Evolutionary conservation across 2,329 filamentous ascomycete genomes (phyloP).

Genomic region (Stagonosporopsis vannaccii): DNA sequence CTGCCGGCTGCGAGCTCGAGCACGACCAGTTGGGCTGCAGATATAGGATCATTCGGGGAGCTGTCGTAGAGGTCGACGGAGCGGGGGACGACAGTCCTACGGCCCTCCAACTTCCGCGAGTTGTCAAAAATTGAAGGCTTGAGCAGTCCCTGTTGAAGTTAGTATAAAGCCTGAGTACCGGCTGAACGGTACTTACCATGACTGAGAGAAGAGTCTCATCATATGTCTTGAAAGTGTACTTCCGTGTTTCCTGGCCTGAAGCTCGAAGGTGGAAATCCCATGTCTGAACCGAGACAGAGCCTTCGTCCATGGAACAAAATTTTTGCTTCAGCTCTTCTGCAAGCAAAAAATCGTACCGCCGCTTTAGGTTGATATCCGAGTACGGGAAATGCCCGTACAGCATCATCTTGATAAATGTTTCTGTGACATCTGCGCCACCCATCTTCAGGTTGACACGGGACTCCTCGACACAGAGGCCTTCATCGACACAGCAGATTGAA

Average conservation of each 20-base stretch:
- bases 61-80: constrained; percentile 95
- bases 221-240: constrained; percentile 96
- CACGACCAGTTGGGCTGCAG: constrained; percentile 78
- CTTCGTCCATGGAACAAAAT: constrained; percentile 89
- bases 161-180: constrained; percentile 3
- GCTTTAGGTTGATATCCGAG: constrained; percentile 86
- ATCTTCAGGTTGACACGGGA: constrained; percentile 95
- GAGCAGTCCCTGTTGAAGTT: constrained; percentile 72
- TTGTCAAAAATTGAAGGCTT: constrained; percentile 88
- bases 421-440: constrained; percentile 90
- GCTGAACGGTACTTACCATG: constrained; percentile 60
- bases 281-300: constrained; percentile 85
- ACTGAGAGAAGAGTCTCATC: constrained; percentile 94
- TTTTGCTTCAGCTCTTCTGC: constrained; percentile 96
- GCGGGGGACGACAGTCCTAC: constrained; percentile 81
- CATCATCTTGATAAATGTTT: constrained; percentile 98
- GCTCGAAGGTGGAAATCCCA: constrained; percentile 91
- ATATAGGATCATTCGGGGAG: constrained; percentile 88
- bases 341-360: constrained; percentile 89
- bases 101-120: constrained; percentile 76
- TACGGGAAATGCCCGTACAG: constrained; percentile 96
- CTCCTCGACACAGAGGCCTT: constrained; percentile 93
- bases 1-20: constrained; percentile 59
- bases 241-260: constrained; percentile 85
- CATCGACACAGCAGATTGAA: constrained; percentile 94